Conservation (phyloP, 2,329 filamentous ascomycete species). For the Beauveria caledonica region DNA sequence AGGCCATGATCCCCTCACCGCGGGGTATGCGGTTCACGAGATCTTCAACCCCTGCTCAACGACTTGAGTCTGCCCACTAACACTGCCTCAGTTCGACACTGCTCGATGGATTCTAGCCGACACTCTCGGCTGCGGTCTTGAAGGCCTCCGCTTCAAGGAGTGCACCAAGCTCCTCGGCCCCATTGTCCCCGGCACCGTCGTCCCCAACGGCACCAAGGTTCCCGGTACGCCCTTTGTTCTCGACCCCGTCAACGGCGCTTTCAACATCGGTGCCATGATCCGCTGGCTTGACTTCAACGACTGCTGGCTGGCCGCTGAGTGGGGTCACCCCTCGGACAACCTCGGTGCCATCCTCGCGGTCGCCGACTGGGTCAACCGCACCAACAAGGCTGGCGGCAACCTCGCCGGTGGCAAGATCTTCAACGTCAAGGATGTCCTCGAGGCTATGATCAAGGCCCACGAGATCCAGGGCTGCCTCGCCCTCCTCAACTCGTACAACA, state of each 20-base stretch:
- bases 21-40: neutral
- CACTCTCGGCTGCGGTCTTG: constrained; percentile 91
- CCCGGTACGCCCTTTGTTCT: constrained; percentile 90
- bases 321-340: constrained; percentile 98
- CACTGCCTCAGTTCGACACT: constrained; percentile 66
- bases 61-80: neutral
- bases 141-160: constrained; percentile 91
- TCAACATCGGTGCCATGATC: constrained; percentile 99
- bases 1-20: neutral
- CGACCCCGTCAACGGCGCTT: constrained; percentile 89
- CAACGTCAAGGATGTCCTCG: constrained; percentile 82
- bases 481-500: constrained; percentile 97
- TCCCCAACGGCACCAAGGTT: constrained; percentile 86
- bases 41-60: constrained; percentile 11
- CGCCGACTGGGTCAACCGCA: constrained; percentile 94
- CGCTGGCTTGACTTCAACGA: constrained; percentile 99
- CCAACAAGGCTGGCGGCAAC: constrained; percentile 67
- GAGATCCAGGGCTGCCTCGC: constrained; percentile 97
- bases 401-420: constrained; percentile 81
- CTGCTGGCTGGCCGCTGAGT: constrained; percentile 98
- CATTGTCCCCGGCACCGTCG: constrained; percentile 78
- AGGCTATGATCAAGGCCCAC: constrained; percentile 98
- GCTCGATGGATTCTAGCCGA: constrained; percentile 95
- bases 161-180: constrained; percentile 93
- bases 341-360: constrained; percentile 93